Evolutionary conservation across 805 yeast genomes (phyloP), one percentile per base, ranked within the genome.

Genomic region (Jamesozyma rosinii): DNA sequence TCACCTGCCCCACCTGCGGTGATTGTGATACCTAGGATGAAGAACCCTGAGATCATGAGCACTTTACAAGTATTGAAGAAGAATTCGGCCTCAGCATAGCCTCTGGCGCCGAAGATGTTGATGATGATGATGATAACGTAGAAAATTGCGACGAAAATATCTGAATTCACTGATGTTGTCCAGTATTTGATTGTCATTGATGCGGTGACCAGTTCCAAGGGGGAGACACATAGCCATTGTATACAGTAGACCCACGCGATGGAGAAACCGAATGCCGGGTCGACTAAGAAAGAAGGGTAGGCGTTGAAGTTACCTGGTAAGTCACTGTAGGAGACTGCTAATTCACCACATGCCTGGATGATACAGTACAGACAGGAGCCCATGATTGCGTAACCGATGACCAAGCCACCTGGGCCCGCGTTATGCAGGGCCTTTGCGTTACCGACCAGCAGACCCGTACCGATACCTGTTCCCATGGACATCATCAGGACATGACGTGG

Each of bases 371-470:
- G 72, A 61, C 78, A 74, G 42, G 75, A 58, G 27, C 85, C 84
- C 65, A 81, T 76, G 41, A 77, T 57, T 26, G 72, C 67, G 56
- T 75, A 78, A 29, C 84, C 79, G 33, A 81, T 69, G 38, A 82
- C 64, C 37, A 75, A 49, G 38, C 74, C 75, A 13, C 75, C 84
- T 3, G 88, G 86, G 26, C 88, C 88, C 48, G 82, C 81, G 13
- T 66, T 61, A 27, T 63, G 57, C 49, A 83, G 68, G 2, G 83
- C 73, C 17, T 67, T 62, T 33, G 86, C 87, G 13, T 78, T 68
- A 52, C 88, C 87, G 40, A 83, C 79, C 49, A 83, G 76, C 44
- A 82, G 63, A 58, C 90, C 89, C 2, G 87, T 79, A 50, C 90
- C 90, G 40, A 81, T 77, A 51, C 82, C 77, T 29, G 86, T 83